Base-by-base conservation (phyloP, 139 green algal species). In the Auxenochlorella pyrenoidosa region DNA sequence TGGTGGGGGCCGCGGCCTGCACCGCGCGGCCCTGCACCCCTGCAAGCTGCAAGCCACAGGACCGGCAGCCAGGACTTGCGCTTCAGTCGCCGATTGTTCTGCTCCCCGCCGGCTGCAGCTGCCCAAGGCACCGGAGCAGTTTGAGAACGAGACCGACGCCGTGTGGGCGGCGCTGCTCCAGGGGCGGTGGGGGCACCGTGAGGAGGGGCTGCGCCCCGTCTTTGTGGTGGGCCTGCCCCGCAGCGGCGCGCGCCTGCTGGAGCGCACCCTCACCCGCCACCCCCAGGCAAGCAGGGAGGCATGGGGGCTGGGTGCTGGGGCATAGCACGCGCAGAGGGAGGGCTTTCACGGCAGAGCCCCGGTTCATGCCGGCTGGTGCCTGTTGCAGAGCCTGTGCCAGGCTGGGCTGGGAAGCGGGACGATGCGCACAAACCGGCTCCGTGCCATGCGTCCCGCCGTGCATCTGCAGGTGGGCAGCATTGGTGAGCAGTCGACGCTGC, bases 221-320 rank as follows among this genome's bases (percentile, higher is more conserved):
- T 97, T 97, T 81, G 89, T 97, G 38, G 92, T 97, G 58, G 94
- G 94, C 22, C 83, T 95, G 89, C 92, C 94, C 0, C 78, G 94
- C 18, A 95, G 91, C 21, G 94, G 94, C 40, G 95, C 91, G 85
- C 95, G 93, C 0, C 91, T 97, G 36, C 82, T 96, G 77, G 94
- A 97, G 90, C 90, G 93, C 79, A 91, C 95, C 65, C 88, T 94
- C 22, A 80, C 78, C 6, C 88, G 75, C 38, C 93, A 95, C 84
- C 84, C 90, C 16, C 15, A 91, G 80, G 91, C 91, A 13, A 83
- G 85, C 63, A 83, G 79, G 3, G 83, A 75, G 16, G 58, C 75
- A 77, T 88, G 63, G 63, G 59, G 63, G 28, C 13, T 10, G 63
- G 24, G 63, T 8, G 15, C 18, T 26, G 54, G 18, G 26, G 54